Evolutionary conservation across 805 yeast species (phyloP), one percentile per base, ranked within the genome.

Genomic region (Kockiozyma suomiensis): DNA sequence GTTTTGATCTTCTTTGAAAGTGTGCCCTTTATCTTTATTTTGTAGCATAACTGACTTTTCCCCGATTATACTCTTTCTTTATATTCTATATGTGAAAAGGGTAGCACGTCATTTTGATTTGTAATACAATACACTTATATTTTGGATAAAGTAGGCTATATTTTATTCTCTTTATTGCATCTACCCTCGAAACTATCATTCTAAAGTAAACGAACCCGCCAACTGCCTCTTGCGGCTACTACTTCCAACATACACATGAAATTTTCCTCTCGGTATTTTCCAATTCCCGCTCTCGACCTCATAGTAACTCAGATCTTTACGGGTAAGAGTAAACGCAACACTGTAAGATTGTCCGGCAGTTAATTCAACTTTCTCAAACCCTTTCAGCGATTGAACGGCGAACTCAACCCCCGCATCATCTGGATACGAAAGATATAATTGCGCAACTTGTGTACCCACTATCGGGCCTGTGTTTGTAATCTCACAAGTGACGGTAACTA

Each of bases 231-330:
- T 45, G 17, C 65, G 56, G 30, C 64, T 58, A 45, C 64, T 58
- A 19, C 21, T 53, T 0, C 85, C 81, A 41, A 83, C 75, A 61
- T 77, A 82, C 8, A 84, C 72, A 59, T 76, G 78, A 71, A 82
- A 84, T 2, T 77, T 74, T 1, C 87, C 88, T 8, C 81, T 79
- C 65, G 78, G 82, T 41, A 83, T 79, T 23, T 81, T 72, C 87
- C 88, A 84, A 64, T 82, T 81, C 68, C 82, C 85, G 15, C 78
- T 75, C 21, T 70, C 75, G 0, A 81, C 74, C 66, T 83, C 86
- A 86, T 86, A 84, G 25, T 79, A 74, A 56, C 84, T 76, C 62
- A 84, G 72, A 70, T 84, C 87, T 58, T 85, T 75, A 68, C 82
- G 78, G 58, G 76, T 70, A 19, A 84, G 71, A 49, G 77, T 75